Conservation (phyloP, 192 early-diverging fungal species). For the Gaertneriomyces semiglobifer region DNA sequence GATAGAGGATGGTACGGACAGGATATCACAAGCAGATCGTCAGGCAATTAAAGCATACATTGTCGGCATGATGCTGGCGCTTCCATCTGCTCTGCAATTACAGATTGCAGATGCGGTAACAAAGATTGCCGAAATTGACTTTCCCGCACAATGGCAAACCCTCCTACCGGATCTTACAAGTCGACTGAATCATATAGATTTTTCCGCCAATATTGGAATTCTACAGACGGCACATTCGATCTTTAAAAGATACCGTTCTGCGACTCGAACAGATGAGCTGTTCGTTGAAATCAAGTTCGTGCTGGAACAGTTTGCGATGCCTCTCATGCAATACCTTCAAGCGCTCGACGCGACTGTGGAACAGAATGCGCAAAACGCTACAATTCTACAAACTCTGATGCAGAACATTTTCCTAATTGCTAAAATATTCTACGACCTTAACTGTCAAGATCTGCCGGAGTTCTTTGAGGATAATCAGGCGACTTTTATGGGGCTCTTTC, state of each 20-base stretch:
- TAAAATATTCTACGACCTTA: constrained; percentile 93
- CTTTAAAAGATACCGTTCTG: constrained; percentile 89
- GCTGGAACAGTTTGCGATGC: constrained; percentile 74
- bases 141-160: constrained; percentile 83
- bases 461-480: constrained; percentile 92
- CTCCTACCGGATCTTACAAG: constrained; percentile 72
- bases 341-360: constrained; percentile 81
- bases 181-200: constrained; percentile 73
- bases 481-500: constrained; percentile 76
- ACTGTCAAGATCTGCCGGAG: constrained; percentile 93
- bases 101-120: constrained; percentile 92
- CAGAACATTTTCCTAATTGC: constrained; percentile 73
- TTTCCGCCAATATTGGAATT: constrained; percentile 82
- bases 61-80: constrained; percentile 79
- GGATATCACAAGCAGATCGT: constrained; percentile 63
- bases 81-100: constrained; percentile 74
- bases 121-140: constrained; percentile 89
- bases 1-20: constrained; percentile 52
- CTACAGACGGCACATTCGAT: constrained; percentile 94
- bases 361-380: constrained; percentile 56
- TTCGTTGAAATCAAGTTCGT: constrained; percentile 92
- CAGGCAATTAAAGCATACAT: constrained; percentile 77
- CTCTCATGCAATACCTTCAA: constrained; percentile 80
- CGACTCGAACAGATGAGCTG: constrained; percentile 73
- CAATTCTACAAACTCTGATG: constrained; percentile 66